Evolutionary conservation across 352 stramenopile genomes (phyloP).

Genomic region (Ophiocytium majus): DNA sequence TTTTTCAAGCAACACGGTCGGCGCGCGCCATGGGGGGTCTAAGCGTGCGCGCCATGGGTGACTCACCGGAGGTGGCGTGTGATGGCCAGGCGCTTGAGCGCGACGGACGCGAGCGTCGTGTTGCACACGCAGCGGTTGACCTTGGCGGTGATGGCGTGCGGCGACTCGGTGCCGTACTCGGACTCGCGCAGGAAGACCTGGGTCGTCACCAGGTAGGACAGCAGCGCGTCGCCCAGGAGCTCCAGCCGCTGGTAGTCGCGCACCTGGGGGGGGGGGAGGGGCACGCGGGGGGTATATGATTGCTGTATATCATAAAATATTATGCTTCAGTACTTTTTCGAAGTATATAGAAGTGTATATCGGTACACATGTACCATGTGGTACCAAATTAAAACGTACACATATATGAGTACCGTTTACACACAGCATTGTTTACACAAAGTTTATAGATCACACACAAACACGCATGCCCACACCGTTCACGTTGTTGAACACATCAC

Average conservation of each 20-base stretch:
- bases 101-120: background rate
- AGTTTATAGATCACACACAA: background rate
- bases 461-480: background rate
- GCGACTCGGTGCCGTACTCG: constrained; percentile 5
- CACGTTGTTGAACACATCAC: too few relatives aligned
- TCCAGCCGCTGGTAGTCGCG: constrained; percentile 50
- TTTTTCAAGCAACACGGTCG: too few relatives aligned
- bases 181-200: constrained; percentile 23
- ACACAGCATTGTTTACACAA: background rate
- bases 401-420: background rate
- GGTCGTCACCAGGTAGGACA: constrained; percentile 39
- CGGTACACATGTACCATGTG: too few relatives aligned
- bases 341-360: too few relatives aligned
- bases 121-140: background rate
- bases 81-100: background rate
- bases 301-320: background rate
- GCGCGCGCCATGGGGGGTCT: too few relatives aligned
- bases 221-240: constrained; percentile 49
- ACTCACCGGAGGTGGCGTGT: constrained; percentile 11
- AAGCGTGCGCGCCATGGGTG: background rate
- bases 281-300: background rate
- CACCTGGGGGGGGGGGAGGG: background rate
- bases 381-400: background rate
- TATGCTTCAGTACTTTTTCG: too few relatives aligned
- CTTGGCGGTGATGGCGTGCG: constrained; percentile 6